Conservation (phyloP, 1,284 basidiomycete species). For the Wallemia hederae region DNA sequence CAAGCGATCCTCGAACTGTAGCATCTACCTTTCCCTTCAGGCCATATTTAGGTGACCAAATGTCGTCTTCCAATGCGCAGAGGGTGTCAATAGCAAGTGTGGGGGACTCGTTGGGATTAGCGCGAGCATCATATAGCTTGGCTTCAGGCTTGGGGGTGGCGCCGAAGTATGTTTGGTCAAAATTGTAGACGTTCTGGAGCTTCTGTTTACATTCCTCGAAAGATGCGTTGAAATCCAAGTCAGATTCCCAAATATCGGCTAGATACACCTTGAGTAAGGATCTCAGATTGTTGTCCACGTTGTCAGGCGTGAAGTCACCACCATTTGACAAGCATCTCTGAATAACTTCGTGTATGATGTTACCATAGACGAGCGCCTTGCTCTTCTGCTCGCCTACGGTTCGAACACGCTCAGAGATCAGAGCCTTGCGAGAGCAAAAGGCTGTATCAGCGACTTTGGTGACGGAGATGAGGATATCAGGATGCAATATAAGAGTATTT, state of each 20-base stretch:
- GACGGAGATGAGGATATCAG: slow-evolving; percentile 62
- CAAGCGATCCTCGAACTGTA: slow-evolving; percentile 30
- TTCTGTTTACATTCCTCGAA: slow-evolving; percentile 27
- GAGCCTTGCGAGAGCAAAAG: slow-evolving; percentile 49
- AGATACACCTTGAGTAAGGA: slow-evolving; percentile 27
- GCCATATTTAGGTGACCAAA: slow-evolving; percentile 83
- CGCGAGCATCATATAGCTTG: slow-evolving; percentile 31
- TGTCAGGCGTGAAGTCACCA: slow-evolving; percentile 19
- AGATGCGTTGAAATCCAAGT: slow-evolving; percentile 26
- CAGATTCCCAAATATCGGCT: slow-evolving; percentile 22
- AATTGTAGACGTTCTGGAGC: slow-evolving; percentile 31
- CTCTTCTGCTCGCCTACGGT: slow-evolving; percentile 17
- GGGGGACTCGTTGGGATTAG: slow-evolving; percentile 20
- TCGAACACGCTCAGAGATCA: slow-evolving; percentile 34
- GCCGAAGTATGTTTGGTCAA: slow-evolving; percentile 33
- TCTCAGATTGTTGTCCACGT: not conserved
- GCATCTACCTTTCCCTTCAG: slow-evolving; percentile 90
- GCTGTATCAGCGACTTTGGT: slow-evolving; percentile 56
- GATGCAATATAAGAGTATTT: slow-evolving; percentile 40
- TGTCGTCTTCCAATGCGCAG: slow-evolving; percentile 81
- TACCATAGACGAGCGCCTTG: slow-evolving; percentile 54
- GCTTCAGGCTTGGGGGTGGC: slow-evolving; percentile 34
- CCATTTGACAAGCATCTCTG: slow-evolving; percentile 40
- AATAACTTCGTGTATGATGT: slow-evolving; percentile 62
- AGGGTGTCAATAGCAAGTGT: slow-evolving; percentile 40